Evolutionary conservation across 441 rosid genomes (phyloP), one percentile per base, ranked within the genome.

Genomic region (Populus trichocarpa): DNA sequence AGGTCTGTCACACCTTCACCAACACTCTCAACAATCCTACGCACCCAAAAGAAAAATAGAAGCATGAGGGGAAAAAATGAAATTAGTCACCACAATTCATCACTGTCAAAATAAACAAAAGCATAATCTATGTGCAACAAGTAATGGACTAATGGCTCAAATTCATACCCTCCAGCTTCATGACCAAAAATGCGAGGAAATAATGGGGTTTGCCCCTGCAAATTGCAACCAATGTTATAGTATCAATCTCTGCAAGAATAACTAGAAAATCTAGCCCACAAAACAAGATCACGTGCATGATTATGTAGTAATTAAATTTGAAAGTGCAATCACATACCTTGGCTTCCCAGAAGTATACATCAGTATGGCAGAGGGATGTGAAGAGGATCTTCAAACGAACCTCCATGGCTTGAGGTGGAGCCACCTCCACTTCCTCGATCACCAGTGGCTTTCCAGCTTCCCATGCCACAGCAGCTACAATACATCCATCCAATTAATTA

Each of bases 381-480:
- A 80, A 84, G 66, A 88, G 85, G 77, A 88, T 82, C 83, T 83
- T 88, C 61, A 86, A 18, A 35, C 88, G 89, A 72, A 86, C 89
- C 76, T 88, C 90, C 33, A 57, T 83, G 16, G 78, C 78, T 70
- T 86, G 88, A 10, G 89, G 90, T 2, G 89, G 87, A 25, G 88
- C 88, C 64, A 88, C 87, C 70, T 88, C 90, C 80, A 88, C 87
- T 76, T 82, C 85, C 70, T 91, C 93, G 20, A 93, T 87, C 67
- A 79, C 89, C 22, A 89, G 82, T 68, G 92, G 96, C 88, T 93
- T 93, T 81, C 93, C 94, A 1, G 97, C 93, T 74, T 93, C 92
- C 97, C 96, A 89, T 75, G 92, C 91, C 30, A 91, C 96, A 12
- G 93, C 91, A 46, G 96, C 97, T 89, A 25, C 80, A 69, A 38